Evolutionary conservation across 352 stramenopile species (phyloP).

Genomic region (Phytophthora syringae): DNA sequence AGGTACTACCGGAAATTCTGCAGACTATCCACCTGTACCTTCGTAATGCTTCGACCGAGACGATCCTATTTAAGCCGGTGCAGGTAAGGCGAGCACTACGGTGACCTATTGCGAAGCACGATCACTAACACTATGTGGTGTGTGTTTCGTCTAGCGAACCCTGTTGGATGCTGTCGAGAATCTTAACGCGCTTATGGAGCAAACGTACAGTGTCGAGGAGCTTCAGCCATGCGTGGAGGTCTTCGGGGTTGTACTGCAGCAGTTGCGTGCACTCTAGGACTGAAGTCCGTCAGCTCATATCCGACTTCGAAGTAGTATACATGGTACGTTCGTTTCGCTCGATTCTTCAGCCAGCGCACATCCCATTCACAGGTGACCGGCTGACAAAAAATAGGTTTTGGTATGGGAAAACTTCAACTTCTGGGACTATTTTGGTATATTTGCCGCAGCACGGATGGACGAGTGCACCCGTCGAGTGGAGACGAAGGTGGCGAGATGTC

Average conservation of each 20-base stretch:
- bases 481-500: neutral
- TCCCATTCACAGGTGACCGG: too few relatives aligned
- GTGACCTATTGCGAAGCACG: neutral
- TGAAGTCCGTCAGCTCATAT: too few relatives aligned
- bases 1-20: constrained; percentile 47
- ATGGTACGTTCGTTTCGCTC: too few relatives aligned
- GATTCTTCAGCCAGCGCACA: too few relatives aligned
- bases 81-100: constrained; percentile 49
- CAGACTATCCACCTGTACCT: constrained; percentile 79
- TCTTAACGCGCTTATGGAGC: constrained; percentile 62
- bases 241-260: constrained; percentile 50
- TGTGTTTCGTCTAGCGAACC: constrained; percentile 51
- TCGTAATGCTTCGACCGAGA: constrained; percentile 80
- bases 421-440: neutral
- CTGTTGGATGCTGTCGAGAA: constrained; percentile 70
- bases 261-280: constrained; percentile 50
- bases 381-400: neutral
- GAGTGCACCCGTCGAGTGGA: neutral
- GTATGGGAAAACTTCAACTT: neutral
- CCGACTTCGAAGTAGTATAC: too few relatives aligned
- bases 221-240: constrained; percentile 48
- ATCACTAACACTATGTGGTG: constrained; percentile 1
- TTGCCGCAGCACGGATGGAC: neutral
- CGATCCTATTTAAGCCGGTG: constrained; percentile 85
- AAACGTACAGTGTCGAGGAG: constrained; percentile 62